Percentiles rank a stretch among this genome's conserved stretches.
Evolutionary conservation across 169 alveolate species (phyloP).

Genomic region (Cryptosporidium sp.): DNA sequence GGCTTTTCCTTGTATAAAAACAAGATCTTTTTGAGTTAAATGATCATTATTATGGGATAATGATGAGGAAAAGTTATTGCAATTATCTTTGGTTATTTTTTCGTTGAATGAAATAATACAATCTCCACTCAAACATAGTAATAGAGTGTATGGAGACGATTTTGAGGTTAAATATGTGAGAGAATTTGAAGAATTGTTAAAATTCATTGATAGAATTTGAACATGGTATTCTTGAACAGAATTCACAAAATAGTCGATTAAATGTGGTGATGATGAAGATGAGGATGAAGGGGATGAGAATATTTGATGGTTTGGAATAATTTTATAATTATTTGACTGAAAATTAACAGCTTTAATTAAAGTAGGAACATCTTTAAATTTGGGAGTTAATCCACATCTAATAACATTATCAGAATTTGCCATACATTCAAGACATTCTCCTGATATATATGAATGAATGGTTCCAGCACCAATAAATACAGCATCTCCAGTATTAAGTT

Average conservation of each 20-base stretch:
- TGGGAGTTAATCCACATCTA: conserved; percentile 96
- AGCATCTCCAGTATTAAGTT: conserved; percentile 91
- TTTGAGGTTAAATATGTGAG: background rate
- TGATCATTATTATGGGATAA: too few species aligned
- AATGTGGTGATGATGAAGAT: background rate
- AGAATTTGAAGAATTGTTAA: background rate
- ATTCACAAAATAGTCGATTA: conserved; percentile 16
- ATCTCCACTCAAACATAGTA: background rate
- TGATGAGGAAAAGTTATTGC: too few species aligned
- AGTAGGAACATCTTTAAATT: conserved; percentile 87
- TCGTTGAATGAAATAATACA: background rate
- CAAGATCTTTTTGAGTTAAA: background rate
- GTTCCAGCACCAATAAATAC: conserved; percentile 91
- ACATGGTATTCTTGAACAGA: conserved; percentile 23
- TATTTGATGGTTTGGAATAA: background rate
- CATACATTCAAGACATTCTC: conserved; percentile 95
- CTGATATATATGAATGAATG: conserved; percentile 94
- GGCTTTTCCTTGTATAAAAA: background rate
- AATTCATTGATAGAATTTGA: background rate
- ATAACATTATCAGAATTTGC: conserved; percentile 95
- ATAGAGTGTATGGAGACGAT: conserved; percentile 15
- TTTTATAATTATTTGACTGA: background rate
- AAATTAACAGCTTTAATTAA: conserved; percentile 76
- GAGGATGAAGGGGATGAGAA: background rate
- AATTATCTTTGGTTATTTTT: too few species aligned